phyloP scores from a whole-genome alignment of 1,139 yeast species.

The Candida albicans region DNA sequence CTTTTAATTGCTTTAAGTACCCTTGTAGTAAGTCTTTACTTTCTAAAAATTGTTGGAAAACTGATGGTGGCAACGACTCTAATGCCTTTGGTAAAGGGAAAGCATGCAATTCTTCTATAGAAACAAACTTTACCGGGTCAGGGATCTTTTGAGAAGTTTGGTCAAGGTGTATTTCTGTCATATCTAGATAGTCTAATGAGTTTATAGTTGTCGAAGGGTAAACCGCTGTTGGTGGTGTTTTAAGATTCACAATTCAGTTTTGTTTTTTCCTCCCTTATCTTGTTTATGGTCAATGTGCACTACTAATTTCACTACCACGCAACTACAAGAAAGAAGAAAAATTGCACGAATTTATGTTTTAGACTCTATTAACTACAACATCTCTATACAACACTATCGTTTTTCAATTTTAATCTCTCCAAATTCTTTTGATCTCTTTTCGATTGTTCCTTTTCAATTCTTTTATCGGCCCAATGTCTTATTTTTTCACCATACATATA shows the following conservation, averaged over 20 bases:
- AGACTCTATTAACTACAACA: background rate
- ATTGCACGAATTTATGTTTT: background rate
- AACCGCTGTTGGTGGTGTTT: background rate
- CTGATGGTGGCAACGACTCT: slow-evolving; percentile 28
- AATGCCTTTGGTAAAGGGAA: slow-evolving; percentile 32
- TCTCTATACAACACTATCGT: slow-evolving; percentile 7
- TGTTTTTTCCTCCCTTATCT: background rate
- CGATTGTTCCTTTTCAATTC: slow-evolving; percentile 34
- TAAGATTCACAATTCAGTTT: background rate
- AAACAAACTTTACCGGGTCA: slow-evolving; percentile 1
- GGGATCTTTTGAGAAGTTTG: slow-evolving; percentile 5
- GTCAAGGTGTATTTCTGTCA: slow-evolving; percentile 4
- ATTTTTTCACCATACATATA: slow-evolving; percentile 41
- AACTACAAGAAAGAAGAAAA: background rate
- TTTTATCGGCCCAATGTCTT: slow-evolving; percentile 36
- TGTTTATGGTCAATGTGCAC: background rate
- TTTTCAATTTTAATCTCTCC: slow-evolving; percentile 23
- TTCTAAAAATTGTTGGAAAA: slow-evolving; percentile 27
- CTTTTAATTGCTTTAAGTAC: slow-evolving; percentile 26
- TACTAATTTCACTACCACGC: too few relatives aligned
- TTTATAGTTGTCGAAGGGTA: background rate
- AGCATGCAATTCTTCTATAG: slow-evolving; percentile 19
- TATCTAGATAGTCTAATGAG: background rate
- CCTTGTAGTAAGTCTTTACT: slow-evolving; percentile 34
- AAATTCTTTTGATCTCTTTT: slow-evolving; percentile 34